Base-by-base conservation (phyloP, 345 rosid species). In the Eucalyptus shirleyi region DNA sequence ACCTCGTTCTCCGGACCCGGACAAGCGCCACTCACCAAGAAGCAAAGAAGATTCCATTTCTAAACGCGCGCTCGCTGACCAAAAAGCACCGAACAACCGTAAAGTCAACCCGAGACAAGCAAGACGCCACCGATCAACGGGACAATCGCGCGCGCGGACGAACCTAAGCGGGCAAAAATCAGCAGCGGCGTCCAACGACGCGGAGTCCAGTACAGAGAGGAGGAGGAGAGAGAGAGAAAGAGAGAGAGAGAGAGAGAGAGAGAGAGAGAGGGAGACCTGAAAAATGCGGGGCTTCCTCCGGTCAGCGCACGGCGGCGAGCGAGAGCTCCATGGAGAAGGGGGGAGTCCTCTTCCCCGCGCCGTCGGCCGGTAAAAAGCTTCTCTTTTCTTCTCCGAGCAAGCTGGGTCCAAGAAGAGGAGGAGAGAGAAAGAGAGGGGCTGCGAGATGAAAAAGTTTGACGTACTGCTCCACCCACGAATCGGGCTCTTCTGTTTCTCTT, bases 341-440 rank as follows among this genome's bases (percentile, higher is more conserved):
- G 51, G 51, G 51, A 50, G 51, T 86, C 86, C 50, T 51, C n/a
- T 80, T 44, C 53, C 37, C 88, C 72, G 88, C 89, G 89, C 89
- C 92, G 91, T 87, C 93, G 91, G 91, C 92, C 45, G 82, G 50
- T 34, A 37, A 65, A 34, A 87, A 30, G 7, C 34, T 62, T 3
- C 12, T 87, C 5, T 50, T 21, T 47, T 81, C 49, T 87, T 42
- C 89, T 93, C 94, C 95, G 89, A 92, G 87, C 93, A 88, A 93
- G 90, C 67, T 44, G 94, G 95, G 92, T 21, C 82, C 47, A 37
- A 77, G 83, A 77, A 11, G 83, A 37, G 2, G 45, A 77, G 42
- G 6, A 17, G 42, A 69, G 45, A 34, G 81, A 34, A 0, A 34
- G 0, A 65, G 45, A 19, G 83, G 2, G 82, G 47, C 45, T 11